phyloP scores from a whole-genome alignment of 352 stramenopile genomes.

The Phytophthora brassicae region DNA sequence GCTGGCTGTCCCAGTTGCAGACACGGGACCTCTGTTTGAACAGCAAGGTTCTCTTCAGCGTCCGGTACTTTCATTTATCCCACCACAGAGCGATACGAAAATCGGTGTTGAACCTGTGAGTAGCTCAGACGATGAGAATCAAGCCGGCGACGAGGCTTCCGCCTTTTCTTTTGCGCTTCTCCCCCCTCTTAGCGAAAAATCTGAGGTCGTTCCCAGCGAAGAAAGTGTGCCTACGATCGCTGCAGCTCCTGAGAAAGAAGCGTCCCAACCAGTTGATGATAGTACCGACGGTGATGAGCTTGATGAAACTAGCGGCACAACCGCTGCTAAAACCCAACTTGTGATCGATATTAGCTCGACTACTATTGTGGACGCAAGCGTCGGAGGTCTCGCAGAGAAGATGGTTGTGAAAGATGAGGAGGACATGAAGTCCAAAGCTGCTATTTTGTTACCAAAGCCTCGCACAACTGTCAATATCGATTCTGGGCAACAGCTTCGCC shows the following conservation, averaged over 20 bases:
- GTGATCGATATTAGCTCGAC: not conserved
- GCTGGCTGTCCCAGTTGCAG: not conserved
- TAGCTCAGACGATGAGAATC: slow-evolving; percentile 9
- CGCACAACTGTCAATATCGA: not conserved
- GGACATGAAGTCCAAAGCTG: not conserved
- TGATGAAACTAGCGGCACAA: slow-evolving; percentile 12
- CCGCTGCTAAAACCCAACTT: slow-evolving; percentile 5
- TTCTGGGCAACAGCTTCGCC: not conserved
- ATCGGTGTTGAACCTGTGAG: not conserved
- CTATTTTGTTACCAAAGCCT: not conserved
- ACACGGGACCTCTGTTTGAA: not conserved
- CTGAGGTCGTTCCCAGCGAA: not conserved
- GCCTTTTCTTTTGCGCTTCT: slow-evolving; percentile 29
- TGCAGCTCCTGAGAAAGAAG: not conserved
- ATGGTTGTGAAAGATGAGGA: not conserved
- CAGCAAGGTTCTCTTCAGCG: not conserved
- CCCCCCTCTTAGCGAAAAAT: slow-evolving; percentile 5
- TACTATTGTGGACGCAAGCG: not conserved
- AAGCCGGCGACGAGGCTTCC: slow-evolving; percentile 18
- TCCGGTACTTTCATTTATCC: slow-evolving; percentile 19
- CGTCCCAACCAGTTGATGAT: slow-evolving; percentile 17
- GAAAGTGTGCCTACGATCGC: not conserved
- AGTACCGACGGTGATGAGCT: slow-evolving; percentile 28
- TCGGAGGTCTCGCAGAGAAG: slow-evolving; percentile 16
- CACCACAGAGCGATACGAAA: not conserved